Percentiles rank a stretch among this genome's conserved stretches.
Evolutionary conservation across 2,329 filamentous ascomycete genomes (phyloP).

Genomic region (Penicillium sp.): DNA sequence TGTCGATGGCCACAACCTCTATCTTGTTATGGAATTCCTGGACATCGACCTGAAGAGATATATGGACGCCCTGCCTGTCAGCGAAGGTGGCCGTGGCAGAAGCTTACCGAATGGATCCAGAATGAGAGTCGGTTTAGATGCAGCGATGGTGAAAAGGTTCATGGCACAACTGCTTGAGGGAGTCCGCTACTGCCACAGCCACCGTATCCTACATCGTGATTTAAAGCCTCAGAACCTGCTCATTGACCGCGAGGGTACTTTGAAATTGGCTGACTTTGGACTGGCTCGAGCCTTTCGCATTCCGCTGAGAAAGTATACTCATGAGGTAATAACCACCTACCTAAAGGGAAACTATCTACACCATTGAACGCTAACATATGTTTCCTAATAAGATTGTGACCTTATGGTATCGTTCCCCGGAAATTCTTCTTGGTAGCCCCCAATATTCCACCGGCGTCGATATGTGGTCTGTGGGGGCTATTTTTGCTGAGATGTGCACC

Average conservation of each 20-base stretch:
- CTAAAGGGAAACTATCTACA: not conserved
- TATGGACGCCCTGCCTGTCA: conserved; percentile 85
- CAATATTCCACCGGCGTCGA: conserved; percentile 93
- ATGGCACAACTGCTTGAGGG: conserved; percentile 85
- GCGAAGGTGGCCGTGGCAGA: conserved; percentile 80
- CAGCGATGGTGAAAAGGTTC: conserved; percentile 85
- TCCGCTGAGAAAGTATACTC: conserved; percentile 84
- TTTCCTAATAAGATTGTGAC: conserved; percentile 66
- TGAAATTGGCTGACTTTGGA: conserved; percentile 89
- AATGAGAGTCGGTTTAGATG: conserved; percentile 68
- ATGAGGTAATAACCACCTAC: conserved; percentile 58
- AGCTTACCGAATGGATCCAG: conserved; percentile 73
- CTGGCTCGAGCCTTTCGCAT: conserved; percentile 88
- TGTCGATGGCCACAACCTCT: conserved; percentile 89
- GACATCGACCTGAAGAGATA: conserved; percentile 93
- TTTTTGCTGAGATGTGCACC: conserved; percentile 96
- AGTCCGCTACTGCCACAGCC: conserved; percentile 82
- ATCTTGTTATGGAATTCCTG: conserved; percentile 88
- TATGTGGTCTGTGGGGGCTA: conserved; percentile 94
- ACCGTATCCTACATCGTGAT: conserved; percentile 82
- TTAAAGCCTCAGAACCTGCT: conserved; percentile 88
- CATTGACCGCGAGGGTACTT: conserved; percentile 80
- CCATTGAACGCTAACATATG: not conserved
- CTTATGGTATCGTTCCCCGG: conserved; percentile 86
- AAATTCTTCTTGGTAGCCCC: conserved; percentile 84